Conservation (phyloP, 2,329 filamentous ascomycete species). For the Curvularia sp. region DNA sequence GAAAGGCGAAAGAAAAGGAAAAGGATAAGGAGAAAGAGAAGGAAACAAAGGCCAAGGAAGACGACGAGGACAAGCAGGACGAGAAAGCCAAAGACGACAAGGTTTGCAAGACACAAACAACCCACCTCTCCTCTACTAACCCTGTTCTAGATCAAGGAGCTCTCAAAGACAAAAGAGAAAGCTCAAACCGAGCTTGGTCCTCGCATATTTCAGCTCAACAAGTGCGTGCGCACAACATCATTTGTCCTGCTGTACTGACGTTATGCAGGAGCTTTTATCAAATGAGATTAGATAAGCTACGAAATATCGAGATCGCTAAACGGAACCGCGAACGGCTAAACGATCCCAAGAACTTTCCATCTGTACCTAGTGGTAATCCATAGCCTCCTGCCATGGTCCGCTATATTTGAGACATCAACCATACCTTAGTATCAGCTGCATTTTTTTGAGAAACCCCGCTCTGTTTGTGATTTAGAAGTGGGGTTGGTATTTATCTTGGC, state of each 20-base stretch:
- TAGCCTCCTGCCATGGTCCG: constrained; percentile 13
- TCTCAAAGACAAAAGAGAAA: constrained; percentile 57
- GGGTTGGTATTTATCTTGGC: constrained; percentile 27
- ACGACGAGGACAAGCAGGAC: constrained; percentile 69
- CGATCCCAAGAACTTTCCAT: constrained; percentile 82
- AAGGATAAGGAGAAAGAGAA: constrained; percentile 70
- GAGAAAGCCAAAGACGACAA: constrained; percentile 68
- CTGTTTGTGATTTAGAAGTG: constrained; percentile 17
- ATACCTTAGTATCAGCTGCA: neutral
- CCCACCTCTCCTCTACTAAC: constrained; percentile 12
- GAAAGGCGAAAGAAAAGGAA: constrained; percentile 56
- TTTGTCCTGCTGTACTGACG: neutral
- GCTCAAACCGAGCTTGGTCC: constrained; percentile 69
- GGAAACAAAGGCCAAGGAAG: constrained; percentile 65
- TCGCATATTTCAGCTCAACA: constrained; percentile 83
- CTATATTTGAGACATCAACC: neutral
- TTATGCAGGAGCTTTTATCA: constrained; percentile 78
- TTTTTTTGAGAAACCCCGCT: constrained; percentile 2
- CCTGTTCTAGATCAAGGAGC: constrained; percentile 53
- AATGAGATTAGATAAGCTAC: constrained; percentile 79
- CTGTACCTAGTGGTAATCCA: constrained; percentile 71
- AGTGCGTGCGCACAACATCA: constrained; percentile 57
- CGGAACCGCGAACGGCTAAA: constrained; percentile 80
- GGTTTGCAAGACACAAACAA: constrained; percentile 46
- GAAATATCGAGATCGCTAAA: constrained; percentile 79